Evolutionary conservation across 257 asterid genomes (phyloP), one percentile per base, ranked within the genome.

Genomic region (Jaltomata sinuosa): DNA sequence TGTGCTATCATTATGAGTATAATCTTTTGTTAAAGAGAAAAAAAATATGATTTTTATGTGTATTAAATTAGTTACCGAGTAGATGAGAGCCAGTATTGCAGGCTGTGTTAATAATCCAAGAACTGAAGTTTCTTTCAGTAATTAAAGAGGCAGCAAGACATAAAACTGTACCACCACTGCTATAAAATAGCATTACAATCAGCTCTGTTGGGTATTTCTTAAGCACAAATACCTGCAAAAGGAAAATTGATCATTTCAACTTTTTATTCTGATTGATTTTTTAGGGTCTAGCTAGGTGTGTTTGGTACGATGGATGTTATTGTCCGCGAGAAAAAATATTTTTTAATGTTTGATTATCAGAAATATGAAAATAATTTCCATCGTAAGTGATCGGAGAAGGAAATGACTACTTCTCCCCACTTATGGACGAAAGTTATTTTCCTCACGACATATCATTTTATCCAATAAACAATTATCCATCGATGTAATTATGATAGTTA

Each of bases 121-220:
- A 80, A 36, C 71, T 78, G 8, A 87, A 81, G 84, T 90, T 92
- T 38, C 84, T 87, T 34, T 90, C 92, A 1, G 86, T 81, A 4
- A 80, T 22, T 61, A 92, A 84, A 69, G 95, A 88, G 47, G 61
- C 82, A 11, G 83, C 84, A 18, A 88, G 94, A 11, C 93, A 90
- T 53, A 91, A 53, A 84, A 91, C 14, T 45, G 96, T 88, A 55
- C 88, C 84, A 72, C 88, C 88, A 87, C 88, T 83, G 90, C 97
- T 91, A 82, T 93, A 93, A 87, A 89, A 89, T 32, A 92, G 53
- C 96, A 92, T 93, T 34, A 93, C 81, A 11, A 92, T 40, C 62
- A 92, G 85, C 91, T 87, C 94, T 40, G 89, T 84, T 0, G 93
- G 97, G 86, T 89, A 93, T 85, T 88, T 93, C 88, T 82, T 91